A percentile compares a stretch with the other conserved stretches of the same genome.
Evolutionary conservation across 495 filamentous ascomycete genomes (phyloP).

Genomic region (Neurospora sp.): DNA sequence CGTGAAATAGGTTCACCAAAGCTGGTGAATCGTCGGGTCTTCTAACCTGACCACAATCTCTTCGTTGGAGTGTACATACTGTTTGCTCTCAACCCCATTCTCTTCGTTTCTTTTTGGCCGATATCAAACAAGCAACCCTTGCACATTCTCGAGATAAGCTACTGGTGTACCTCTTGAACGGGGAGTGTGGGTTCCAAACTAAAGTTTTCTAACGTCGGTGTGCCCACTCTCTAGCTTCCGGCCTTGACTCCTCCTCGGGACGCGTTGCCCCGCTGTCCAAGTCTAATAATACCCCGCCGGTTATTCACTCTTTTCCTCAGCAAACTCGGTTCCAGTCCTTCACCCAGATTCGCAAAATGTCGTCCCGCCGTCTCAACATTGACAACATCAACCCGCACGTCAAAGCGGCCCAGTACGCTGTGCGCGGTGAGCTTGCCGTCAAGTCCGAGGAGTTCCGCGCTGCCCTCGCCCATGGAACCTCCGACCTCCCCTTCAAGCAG

Average conservation of each 20-base stretch:
- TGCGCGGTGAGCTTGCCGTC: conserved; percentile 87
- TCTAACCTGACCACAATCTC: too few species aligned
- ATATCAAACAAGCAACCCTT: background rate
- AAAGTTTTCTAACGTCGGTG: background rate
- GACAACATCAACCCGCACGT: conserved; percentile 90
- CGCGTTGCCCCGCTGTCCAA: conserved; percentile 13
- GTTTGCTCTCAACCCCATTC: background rate
- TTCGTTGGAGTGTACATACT: background rate
- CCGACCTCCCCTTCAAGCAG: conserved; percentile 72
- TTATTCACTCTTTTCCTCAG: background rate
- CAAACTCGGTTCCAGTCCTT: conserved; percentile 2
- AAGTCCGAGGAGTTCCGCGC: conserved; percentile 83
- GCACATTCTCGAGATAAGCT: background rate
- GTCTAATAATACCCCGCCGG: conserved; percentile 8
- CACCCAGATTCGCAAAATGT: conserved; percentile 22
- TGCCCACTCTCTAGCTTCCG: background rate
- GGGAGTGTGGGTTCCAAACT: background rate
- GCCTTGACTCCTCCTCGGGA: conserved; percentile 3
- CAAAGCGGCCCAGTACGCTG: conserved; percentile 81
- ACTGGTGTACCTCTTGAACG: background rate
- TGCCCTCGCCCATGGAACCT: conserved; percentile 41
- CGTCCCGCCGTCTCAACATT: conserved; percentile 53
- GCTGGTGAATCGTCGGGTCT: background rate
- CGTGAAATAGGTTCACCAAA: background rate
- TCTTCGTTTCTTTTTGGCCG: background rate